Evolutionary conservation across 352 stramenopile species (phyloP).

Genomic region (Elongisporangium undulatum): DNA sequence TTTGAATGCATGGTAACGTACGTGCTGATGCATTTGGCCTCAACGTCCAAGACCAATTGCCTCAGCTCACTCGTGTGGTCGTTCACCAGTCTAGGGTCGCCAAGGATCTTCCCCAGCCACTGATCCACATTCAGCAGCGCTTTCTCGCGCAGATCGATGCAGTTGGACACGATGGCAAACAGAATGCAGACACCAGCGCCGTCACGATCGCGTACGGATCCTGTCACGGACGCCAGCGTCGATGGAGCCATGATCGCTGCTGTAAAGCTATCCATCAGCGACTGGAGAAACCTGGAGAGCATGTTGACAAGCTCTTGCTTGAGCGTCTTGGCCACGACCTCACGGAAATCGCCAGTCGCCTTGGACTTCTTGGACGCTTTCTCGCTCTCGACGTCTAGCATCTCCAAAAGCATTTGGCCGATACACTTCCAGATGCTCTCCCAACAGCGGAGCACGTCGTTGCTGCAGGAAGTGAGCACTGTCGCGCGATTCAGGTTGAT

Average conservation of each 20-base stretch:
- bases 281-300: slow-evolving; percentile 45
- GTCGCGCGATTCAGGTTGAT: slow-evolving; percentile 43
- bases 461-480: slow-evolving; percentile 41
- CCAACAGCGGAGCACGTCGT: slow-evolving; percentile 44
- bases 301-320: slow-evolving; percentile 41
- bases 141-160: slow-evolving; percentile 60
- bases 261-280: slow-evolving; percentile 39
- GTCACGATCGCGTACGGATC: slow-evolving; percentile 13
- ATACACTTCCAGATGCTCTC: slow-evolving; percentile 49
- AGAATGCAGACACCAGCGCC: slow-evolving; percentile 49
- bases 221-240: slow-evolving; percentile 23
- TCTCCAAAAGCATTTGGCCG: slow-evolving; percentile 38
- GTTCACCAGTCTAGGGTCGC: slow-evolving; percentile 11
- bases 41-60: slow-evolving; percentile 37
- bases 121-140: slow-evolving; percentile 33
- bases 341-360: slow-evolving; percentile 10
- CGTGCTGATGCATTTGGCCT: slow-evolving; percentile 53
- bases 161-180: slow-evolving; percentile 68
- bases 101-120: slow-evolving; percentile 42
- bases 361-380: slow-evolving; percentile 2
- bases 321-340: slow-evolving; percentile 28
- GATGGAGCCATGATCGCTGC: slow-evolving; percentile 27
- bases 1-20: slow-evolving; percentile 53
- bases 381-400: slow-evolving; percentile 23
- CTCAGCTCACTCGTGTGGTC: slow-evolving; percentile 18